phyloP scores from a whole-genome alignment of 2,329 filamentous ascomycete species.

The Ascochyta koolunga region DNA sequence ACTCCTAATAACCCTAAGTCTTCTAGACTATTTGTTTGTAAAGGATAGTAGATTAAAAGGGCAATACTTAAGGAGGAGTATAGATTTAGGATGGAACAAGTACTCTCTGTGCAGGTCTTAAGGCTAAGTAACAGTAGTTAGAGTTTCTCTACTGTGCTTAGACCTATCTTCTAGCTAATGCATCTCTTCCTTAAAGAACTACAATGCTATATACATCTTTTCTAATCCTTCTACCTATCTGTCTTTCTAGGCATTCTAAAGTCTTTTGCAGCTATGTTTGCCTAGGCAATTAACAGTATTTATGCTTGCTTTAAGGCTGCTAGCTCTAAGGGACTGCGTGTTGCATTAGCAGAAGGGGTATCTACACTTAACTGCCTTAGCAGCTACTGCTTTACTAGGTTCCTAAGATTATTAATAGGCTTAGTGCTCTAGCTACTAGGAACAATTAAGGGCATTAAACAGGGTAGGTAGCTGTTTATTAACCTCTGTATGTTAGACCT shows the following conservation, averaged over 20 bases:
- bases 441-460: background rate
- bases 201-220: background rate
- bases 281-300: background rate
- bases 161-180: background rate
- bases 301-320: slow-evolving; percentile 3
- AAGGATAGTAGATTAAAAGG: background rate
- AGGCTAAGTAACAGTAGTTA: background rate
- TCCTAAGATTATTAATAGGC: background rate
- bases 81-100: background rate
- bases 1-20: background rate
- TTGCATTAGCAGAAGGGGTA: background rate
- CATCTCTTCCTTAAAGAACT: background rate
- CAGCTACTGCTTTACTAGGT: background rate
- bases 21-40: background rate
- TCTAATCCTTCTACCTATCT: background rate
- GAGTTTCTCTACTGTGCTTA: background rate
- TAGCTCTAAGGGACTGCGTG: slow-evolving; percentile 4
- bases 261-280: background rate
- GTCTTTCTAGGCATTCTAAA: background rate
- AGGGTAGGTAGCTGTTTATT: background rate
- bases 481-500: background rate
- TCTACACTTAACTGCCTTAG: background rate
- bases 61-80: background rate
- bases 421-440: background rate
- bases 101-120: background rate